Base-by-base conservation (phyloP, 2,329 filamentous ascomycete genomes). In the Ophiostoma fasciatum region DNA sequence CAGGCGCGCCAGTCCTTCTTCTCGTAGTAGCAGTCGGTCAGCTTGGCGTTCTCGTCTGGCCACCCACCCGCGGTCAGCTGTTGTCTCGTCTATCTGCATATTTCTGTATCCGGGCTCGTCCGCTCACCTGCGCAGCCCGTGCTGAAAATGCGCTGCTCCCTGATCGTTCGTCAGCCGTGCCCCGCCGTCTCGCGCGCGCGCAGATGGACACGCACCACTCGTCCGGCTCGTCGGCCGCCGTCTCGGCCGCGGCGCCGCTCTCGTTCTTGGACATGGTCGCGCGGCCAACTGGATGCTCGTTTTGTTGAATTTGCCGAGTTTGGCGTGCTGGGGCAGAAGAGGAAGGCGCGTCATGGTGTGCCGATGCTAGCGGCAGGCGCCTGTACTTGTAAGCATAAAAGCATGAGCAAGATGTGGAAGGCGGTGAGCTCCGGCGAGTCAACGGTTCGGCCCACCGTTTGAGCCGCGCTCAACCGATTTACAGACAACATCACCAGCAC, bases 61-160 rank as follows among this genome's bases (percentile, higher is more conserved):
- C n/a, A n/a, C n/a, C n/a, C n/a, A n/a, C n/a, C 28, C 28, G 21
- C 29, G 34, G 15, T 12, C 8, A 10, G 17, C 31, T n/a, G 7
- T 14, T n/a, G 14, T 13, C 19, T 4, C n/a, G 26, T 20, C 4
- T 20, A 14, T n/a, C 5, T 12, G n/a, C 13, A n/a, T 25, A 2
- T 6, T 12, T 1, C 1, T 12, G 6, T 15, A 10, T 18, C 12
- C n/a, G n/a, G 15, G 30, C 6, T 10, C 5, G 11, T 28, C 4
- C 13, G 17, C 40, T 18, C 61, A 93, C 88, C 78, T 58, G 85
- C 74, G 53, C 88, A 96, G 40, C 88, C 90, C 3, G 88, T 96
- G 64, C 84, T 94, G 64, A 84, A 93, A 58, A 96, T 96, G 53
- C 90, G 72, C 70, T 94, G 88, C 64, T 96, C 87, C 88, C 88